These are phyloP conservation scores for Fusarium papillatum DNA, from an alignment of 2,329 filamentous ascomycete genomes.

Conservation along the genomic window DNA sequence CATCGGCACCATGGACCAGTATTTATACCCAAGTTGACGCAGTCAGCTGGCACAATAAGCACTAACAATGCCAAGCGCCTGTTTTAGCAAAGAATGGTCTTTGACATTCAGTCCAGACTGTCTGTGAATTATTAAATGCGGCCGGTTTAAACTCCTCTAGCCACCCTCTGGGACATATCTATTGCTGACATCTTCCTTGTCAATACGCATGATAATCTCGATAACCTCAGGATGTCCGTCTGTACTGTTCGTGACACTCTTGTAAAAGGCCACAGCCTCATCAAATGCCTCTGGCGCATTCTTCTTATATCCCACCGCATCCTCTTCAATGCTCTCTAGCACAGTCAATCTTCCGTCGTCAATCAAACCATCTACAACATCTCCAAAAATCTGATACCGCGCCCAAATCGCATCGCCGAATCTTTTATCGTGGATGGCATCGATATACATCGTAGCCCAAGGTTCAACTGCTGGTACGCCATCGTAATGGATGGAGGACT, in stretches of 20 bases:
- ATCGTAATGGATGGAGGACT: slow-evolving; percentile 25
- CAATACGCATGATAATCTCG: slow-evolving; percentile 7
- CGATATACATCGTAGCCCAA: slow-evolving; percentile 35
- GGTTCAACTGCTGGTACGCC: slow-evolving; percentile 45
- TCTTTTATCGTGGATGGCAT: neutral
- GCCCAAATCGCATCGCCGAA: slow-evolving; percentile 12
- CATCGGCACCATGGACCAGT: neutral
- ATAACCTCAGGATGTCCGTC: slow-evolving; percentile 6
- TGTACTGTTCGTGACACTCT: neutral
- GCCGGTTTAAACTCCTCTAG: neutral
- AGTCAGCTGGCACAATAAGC: neutral
- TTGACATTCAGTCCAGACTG: neutral
- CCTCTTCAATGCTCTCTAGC: slow-evolving; percentile 4
- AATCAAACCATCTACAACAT: neutral
- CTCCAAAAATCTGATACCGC: slow-evolving; percentile 2
- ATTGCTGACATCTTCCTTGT: neutral
- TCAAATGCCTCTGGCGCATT: neutral
- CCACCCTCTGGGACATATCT: neutral
- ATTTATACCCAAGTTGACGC: neutral
- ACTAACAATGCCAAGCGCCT: neutral
- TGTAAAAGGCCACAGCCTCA: slow-evolving; percentile 3
- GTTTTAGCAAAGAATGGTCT: neutral
- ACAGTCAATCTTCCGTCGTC: neutral
- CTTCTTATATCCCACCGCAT: slow-evolving; percentile 30
- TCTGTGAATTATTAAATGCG: neutral